Evolutionary conservation across 2,329 filamentous ascomycete genomes (phyloP).

Genomic region (Calonectria crousiana): DNA sequence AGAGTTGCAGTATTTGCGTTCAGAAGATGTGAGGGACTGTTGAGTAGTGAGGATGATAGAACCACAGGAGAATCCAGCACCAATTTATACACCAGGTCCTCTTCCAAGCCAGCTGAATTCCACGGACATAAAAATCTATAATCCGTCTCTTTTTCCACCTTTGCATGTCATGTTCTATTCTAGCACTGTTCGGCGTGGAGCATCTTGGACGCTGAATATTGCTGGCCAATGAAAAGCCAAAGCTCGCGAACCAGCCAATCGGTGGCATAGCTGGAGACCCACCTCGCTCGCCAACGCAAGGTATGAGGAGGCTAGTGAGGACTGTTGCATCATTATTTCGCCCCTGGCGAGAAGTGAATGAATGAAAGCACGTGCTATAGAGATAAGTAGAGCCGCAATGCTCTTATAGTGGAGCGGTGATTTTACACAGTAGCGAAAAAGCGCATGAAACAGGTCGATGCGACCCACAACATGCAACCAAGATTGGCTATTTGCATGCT

Average conservation of each 20-base stretch:
- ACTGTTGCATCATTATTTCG: neutral
- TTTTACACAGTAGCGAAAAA: neutral
- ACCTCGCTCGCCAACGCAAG: neutral
- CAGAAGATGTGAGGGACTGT: no score
- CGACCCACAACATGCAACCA: neutral
- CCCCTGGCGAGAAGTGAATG: neutral
- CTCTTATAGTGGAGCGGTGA: neutral
- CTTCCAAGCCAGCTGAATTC: neutral
- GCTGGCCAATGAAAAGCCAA: neutral
- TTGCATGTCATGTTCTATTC: neutral
- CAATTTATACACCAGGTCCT: neutral
- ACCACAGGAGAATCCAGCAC: no score
- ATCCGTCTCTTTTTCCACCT: neutral
- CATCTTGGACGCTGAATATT: neutral
- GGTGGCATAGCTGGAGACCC: neutral
- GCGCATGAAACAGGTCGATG: neutral
- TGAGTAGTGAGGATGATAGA: neutral
- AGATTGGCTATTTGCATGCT: neutral
- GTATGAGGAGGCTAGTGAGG: neutral
- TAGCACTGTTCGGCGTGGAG: neutral
- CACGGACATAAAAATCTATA: neutral
- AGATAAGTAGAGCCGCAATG: neutral
- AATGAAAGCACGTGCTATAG: neutral
- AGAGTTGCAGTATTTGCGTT: neutral
- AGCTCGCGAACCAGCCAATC: slow-evolving; percentile 1